Evolutionary conservation across 441 rosid species (phyloP).

Genomic region (Gossypium lobatum): DNA sequence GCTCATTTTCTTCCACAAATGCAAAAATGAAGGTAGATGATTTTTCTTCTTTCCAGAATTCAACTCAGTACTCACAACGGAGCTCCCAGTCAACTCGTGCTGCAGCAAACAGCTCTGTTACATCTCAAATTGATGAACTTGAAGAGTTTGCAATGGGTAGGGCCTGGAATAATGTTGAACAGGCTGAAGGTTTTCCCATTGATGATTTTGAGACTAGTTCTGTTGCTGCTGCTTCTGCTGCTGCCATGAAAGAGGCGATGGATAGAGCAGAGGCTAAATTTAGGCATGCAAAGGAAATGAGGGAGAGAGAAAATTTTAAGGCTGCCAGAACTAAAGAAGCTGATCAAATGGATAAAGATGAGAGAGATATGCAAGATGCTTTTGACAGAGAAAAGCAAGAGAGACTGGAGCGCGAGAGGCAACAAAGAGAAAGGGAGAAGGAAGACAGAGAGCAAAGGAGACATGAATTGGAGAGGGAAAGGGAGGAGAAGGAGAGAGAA

Average conservation of each 20-base stretch:
- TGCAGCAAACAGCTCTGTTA: slow-evolving; percentile 30
- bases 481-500: slow-evolving; percentile 62
- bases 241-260: slow-evolving; percentile 93
- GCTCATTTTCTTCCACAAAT: slow-evolving; percentile 33
- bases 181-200: slow-evolving; percentile 36
- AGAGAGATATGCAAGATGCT: slow-evolving; percentile 34
- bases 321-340: slow-evolving; percentile 64
- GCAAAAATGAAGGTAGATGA: slow-evolving; percentile 43
- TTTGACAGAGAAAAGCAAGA: slow-evolving; percentile 66
- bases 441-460: slow-evolving; percentile 46
- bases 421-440: slow-evolving; percentile 44
- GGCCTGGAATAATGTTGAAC: slow-evolving; percentile 35
- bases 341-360: slow-evolving; percentile 46
- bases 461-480: slow-evolving; percentile 39
- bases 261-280: slow-evolving; percentile 92
- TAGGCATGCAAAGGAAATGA: slow-evolving; percentile 72
- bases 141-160: slow-evolving; percentile 57
- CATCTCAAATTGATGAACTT: slow-evolving; percentile 60
- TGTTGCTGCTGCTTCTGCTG: slow-evolving; percentile 71
- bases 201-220: slow-evolving; percentile 50
- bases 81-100: slow-evolving; percentile 35
- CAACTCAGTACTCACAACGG: slow-evolving; percentile 37
- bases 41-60: slow-evolving; percentile 39
- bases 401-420: slow-evolving; percentile 38
- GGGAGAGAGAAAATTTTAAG: slow-evolving; percentile 68